Evolutionary conservation across 208 protist species (phyloP).

Genomic region (Strigomonas culicis): DNA sequence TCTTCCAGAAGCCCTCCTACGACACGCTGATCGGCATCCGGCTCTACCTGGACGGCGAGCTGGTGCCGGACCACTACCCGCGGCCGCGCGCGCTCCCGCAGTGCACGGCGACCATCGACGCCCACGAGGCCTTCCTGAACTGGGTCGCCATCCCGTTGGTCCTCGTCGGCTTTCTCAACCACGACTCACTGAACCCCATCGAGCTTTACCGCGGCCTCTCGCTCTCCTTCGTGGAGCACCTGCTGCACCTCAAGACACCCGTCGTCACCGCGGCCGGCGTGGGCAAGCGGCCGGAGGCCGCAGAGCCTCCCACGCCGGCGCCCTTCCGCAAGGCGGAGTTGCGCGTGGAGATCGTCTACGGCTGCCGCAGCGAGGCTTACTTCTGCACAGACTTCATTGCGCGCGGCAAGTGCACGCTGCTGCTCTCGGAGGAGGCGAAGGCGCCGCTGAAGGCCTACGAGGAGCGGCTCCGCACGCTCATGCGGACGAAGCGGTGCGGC

Average conservation of each 20-base stretch:
- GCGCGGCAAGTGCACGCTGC: constrained; percentile 40
- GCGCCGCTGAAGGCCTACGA: constrained; percentile 48
- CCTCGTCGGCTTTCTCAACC: constrained; percentile 61
- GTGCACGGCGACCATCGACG: constrained; percentile 59
- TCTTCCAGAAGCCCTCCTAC: constrained; percentile 53
- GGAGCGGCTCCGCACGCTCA: constrained; percentile 53
- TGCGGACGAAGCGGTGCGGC: constrained; percentile 19
- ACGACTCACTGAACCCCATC: constrained; percentile 44
- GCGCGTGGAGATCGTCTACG: constrained; percentile 75
- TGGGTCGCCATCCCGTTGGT: constrained; percentile 71
- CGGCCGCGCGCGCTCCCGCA: constrained; percentile 35
- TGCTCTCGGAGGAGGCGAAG: constrained; percentile 40
- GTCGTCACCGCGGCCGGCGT: background rate
- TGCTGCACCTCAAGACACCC: constrained; percentile 42
- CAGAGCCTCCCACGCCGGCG: background rate
- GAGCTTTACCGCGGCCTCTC: constrained; percentile 51
- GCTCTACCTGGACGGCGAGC: constrained; percentile 51
- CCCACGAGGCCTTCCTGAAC: constrained; percentile 45
- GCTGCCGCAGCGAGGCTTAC: constrained; percentile 60
- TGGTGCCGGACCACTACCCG: constrained; percentile 71
- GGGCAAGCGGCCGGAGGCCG: background rate
- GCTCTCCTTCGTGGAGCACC: constrained; percentile 65
- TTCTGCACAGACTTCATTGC: constrained; percentile 79
- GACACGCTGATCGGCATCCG: constrained; percentile 64
- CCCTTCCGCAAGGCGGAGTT: constrained; percentile 24